Evolutionary conservation across 805 yeast genomes (phyloP), one percentile per base, ranked within the genome.

Genomic region (Wickerhamomyces chambardii): DNA sequence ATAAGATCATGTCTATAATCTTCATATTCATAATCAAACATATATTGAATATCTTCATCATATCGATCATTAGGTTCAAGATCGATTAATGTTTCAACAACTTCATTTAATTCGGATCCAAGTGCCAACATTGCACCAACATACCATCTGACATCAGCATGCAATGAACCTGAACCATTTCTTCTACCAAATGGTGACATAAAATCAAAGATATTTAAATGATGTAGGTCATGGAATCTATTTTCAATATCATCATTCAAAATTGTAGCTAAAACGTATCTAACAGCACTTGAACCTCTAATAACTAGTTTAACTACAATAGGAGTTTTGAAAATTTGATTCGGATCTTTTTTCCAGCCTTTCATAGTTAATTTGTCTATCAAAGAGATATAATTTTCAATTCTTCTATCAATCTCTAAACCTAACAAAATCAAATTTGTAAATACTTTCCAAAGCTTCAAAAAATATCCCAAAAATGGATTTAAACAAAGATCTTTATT

Each of bases 121-220:
- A 70, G 44, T 1, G 75, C 69, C 16, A 70, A 51, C 51, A 78
- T 59, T 2, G 78, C 72, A 4, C 78, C 73, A 25, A 75, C 70
- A 38, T 73, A 71, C 34, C 75, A 62, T 44, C 80, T 62, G 50
- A 76, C 66, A 49, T 78, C 84, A 4, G 73, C 66, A 46, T 58
- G 63, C 22, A 80, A 50, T 0, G 81, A 66, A 4, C 90, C 89
- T 34, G 68, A 68, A 16, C 78, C 74, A 16, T 66, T 53, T 36
- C 73, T 68, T 40, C 89, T 61, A 2, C 79, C 83, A 56, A 75
- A 69, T 2, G 89, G 87, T 16, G 78, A 75, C 64, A 75, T 65
- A 48, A 77, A 81, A 36, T 75, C 66, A 27, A 70, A 53, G 17
- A 81, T 59, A 9, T 84, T 65, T 44, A 75, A 76, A 45, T 74